phyloP scores from a whole-genome alignment of 345 rosid species.

The Diplotaxis tenuifolia region DNA sequence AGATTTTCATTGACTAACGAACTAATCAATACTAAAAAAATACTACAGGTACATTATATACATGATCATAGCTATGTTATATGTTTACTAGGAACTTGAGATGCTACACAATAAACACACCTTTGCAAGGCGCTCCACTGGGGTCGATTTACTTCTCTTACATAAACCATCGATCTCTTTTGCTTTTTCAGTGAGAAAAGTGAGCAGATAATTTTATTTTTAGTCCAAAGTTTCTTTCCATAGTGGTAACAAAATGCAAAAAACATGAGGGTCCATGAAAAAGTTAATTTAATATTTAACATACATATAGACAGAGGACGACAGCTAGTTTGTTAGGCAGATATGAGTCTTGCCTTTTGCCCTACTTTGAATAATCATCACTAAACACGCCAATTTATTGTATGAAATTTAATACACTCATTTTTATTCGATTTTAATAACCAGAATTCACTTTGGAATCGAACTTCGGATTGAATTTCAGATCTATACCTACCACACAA shows the following conservation, averaged over 20 bases:
- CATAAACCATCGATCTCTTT: constrained; percentile 1
- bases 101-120: constrained; percentile 14
- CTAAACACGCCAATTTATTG: too few relatives aligned
- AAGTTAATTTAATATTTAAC: constrained; percentile 27
- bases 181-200: neutral
- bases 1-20: neutral
- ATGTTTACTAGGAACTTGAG: neutral
- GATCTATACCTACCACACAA: constrained; percentile 9
- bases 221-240: neutral
- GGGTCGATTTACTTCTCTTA: constrained; percentile 13
- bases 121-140: constrained; percentile 26
- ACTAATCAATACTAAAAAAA: neutral
- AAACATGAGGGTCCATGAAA: constrained; percentile 38
- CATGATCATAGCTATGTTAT: neutral
- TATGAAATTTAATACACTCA: too few relatives aligned
- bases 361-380: constrained; percentile 28
- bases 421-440: neutral
- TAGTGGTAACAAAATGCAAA: constrained; percentile 32
- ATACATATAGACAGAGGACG: constrained; percentile 32
- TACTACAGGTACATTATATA: neutral
- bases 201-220: neutral
- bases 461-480: neutral
- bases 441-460: neutral
- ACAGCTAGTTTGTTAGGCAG: constrained; percentile 40
- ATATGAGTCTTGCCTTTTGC: constrained; percentile 30